These are phyloP conservation scores for Bipolaris cookei DNA, from an alignment of 2,329 filamentous ascomycete genomes.

Conservation along the genomic window DNA sequence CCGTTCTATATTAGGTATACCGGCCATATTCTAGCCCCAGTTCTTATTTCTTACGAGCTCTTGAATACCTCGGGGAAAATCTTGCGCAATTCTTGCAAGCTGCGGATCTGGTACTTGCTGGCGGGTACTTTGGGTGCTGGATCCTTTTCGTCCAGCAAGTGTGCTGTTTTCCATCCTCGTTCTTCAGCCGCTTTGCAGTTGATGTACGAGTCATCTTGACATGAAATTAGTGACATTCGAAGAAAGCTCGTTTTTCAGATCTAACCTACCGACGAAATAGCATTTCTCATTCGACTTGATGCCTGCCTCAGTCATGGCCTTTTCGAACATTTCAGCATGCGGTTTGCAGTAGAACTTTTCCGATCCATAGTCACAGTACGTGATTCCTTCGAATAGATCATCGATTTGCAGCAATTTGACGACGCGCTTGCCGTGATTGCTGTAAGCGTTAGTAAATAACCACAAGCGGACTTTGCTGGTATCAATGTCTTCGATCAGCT, in stretches of 20 bases:
- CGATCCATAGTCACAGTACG: slow-evolving; percentile 85
- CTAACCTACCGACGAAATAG: slow-evolving; percentile 84
- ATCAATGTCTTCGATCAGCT: slow-evolving; percentile 82
- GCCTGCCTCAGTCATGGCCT: slow-evolving; percentile 86
- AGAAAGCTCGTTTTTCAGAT: background rate
- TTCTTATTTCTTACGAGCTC: slow-evolving; percentile 23
- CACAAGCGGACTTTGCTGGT: slow-evolving; percentile 82
- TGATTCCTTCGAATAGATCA: slow-evolving; percentile 91
- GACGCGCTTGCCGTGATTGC: slow-evolving; percentile 84
- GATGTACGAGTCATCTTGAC: slow-evolving; percentile 78
- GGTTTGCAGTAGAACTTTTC: slow-evolving; percentile 86
- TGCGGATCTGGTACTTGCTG: slow-evolving; percentile 75
- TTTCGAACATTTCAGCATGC: slow-evolving; percentile 78
- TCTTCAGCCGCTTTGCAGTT: slow-evolving; percentile 80
- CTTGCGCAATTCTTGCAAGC: slow-evolving; percentile 74
- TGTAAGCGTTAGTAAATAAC: slow-evolving; percentile 96
- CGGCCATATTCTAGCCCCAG: background rate
- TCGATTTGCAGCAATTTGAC: slow-evolving; percentile 81
- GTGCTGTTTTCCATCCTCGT: slow-evolving; percentile 84
- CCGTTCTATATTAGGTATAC: background rate
- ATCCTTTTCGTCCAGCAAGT: slow-evolving; percentile 81
- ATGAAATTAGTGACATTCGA: slow-evolving; percentile 16
- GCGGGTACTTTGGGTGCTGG: slow-evolving; percentile 67
- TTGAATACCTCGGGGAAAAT: slow-evolving; percentile 90
- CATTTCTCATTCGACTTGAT: slow-evolving; percentile 72